phyloP scores from a whole-genome alignment of 1,284 basidiomycete species.

The Ganoderma multipileum region DNA sequence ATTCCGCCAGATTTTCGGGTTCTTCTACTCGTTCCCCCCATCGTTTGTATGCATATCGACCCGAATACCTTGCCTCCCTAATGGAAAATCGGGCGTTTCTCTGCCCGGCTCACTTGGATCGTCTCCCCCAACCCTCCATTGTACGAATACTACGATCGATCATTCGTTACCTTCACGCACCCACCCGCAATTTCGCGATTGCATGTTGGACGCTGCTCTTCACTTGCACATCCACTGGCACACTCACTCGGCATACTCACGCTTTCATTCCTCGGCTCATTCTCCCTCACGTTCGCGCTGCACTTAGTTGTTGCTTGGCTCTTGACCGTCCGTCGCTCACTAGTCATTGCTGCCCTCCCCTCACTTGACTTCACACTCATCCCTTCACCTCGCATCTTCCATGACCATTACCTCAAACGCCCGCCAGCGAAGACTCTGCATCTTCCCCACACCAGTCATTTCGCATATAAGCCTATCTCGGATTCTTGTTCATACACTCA shows the following conservation, averaged over 20 bases:
- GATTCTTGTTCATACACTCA: constrained; percentile 8
- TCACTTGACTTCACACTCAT: background rate
- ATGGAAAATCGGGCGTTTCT: constrained; percentile 21
- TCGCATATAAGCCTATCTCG: constrained; percentile 2
- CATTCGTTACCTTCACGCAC: background rate
- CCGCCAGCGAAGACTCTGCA: constrained; percentile 4
- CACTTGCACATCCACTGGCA: background rate
- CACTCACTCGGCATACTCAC: constrained; percentile 5
- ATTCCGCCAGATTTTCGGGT: constrained; percentile 5
- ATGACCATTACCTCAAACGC: background rate
- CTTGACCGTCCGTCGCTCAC: constrained; percentile 7
- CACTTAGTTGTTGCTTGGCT: constrained; percentile 1
- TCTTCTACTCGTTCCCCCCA: background rate
- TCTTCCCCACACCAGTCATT: background rate
- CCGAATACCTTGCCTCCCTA: constrained; percentile 14
- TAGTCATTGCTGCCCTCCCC: background rate
- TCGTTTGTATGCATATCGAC: constrained; percentile 15
- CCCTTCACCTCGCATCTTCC: constrained; percentile 1
- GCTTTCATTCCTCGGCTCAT: background rate
- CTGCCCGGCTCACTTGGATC: constrained; percentile 1
- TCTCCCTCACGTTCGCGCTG: constrained; percentile 1
- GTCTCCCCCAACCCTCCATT: background rate
- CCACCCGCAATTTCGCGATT: background rate
- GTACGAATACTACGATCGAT: background rate
- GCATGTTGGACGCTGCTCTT: background rate